Base-by-base conservation (phyloP, 306 rosid genomes). In the Inga laurina region DNA sequence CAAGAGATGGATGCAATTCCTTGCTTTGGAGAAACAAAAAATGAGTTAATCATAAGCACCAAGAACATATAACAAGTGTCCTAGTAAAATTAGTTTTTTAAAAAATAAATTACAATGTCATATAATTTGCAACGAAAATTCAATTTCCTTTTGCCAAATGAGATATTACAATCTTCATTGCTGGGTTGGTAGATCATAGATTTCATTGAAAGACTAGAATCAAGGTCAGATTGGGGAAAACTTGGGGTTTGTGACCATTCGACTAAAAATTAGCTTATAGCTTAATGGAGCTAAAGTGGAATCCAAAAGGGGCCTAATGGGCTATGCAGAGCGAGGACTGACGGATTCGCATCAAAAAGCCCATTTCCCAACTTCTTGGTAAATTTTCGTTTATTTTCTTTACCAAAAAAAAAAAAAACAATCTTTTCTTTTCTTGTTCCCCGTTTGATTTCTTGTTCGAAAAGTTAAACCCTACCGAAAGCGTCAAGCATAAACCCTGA, bases 401-500 rank as follows among this genome's bases (percentile, higher is more conserved):
- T 14, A 14, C 54, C 5, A 16, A 16, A 4, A 49, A 51, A 16
- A 51, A 0, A 16, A 16, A 4, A 49, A 51, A 5, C 5, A 0
- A 16, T 54, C 5, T 48, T 14, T 14, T 1, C 52, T 0, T 14
- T 13, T 49, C 5, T 48, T 3, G 14, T 4, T 14, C 0, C 18
- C 15, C 5, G 8, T 54, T 24, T 7, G 8, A 78, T 70, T 76
- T 79, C 86, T 79, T 84, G 88, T 54, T 44, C 59, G 41, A 18
- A 71, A 87, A 84, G 86, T 79, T 82, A 59, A 85, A 84, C 86
- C 88, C 83, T 75, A 79, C 80, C 14, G 1, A 24, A 68, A 21
- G 41, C 74, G 27, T 18, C n/a, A 69, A 69, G 32, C 81, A 52
- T 84, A 82, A 87, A 79, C 86, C 86, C 84, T 0, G 30, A 61